Conservation (phyloP, 768 basidiomycete genomes). For the Tulasnella sp. region DNA sequence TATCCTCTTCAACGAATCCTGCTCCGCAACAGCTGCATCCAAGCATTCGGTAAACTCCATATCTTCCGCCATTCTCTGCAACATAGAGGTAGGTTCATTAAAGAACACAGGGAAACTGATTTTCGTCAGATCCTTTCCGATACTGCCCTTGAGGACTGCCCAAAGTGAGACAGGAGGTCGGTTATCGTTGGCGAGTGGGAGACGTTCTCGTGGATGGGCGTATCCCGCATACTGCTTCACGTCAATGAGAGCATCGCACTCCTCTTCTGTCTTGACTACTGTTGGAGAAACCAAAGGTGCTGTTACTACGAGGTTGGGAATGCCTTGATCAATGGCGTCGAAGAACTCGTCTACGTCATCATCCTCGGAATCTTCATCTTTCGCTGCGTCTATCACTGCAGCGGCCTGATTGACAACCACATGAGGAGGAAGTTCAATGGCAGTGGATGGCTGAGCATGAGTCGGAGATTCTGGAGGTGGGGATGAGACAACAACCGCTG, state of each 20-base stretch:
- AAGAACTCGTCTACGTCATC: conserved; percentile 80
- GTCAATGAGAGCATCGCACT: conserved; percentile 27
- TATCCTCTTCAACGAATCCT: conserved; percentile 65
- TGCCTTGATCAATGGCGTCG: conserved; percentile 77
- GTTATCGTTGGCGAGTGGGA: conserved; percentile 60
- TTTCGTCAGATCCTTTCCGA: conserved; percentile 93
- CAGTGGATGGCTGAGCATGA: not conserved
- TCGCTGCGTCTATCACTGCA: not conserved
- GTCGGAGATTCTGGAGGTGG: conserved; percentile 12
- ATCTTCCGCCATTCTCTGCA: conserved; percentile 96
- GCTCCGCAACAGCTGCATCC: conserved; percentile 67
- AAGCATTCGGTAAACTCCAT: conserved; percentile 96
- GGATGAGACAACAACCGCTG: conserved; percentile 3
- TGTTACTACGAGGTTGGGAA: conserved; percentile 63
- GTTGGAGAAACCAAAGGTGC: conserved; percentile 43
- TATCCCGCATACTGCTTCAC: conserved; percentile 54
- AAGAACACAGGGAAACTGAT: conserved; percentile 92
- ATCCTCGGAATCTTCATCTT: conserved; percentile 21
- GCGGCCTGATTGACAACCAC: not conserved
- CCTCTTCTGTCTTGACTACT: conserved; percentile 24
- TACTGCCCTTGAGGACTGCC: conserved; percentile 88
- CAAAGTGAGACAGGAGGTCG: conserved; percentile 83
- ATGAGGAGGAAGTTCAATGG: not conserved
- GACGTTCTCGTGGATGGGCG: conserved; percentile 38
- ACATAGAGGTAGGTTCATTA: conserved; percentile 90